phyloP scores from a whole-genome alignment of 2,329 filamentous ascomycete species.

The Allantophomopsis cytisporea region DNA sequence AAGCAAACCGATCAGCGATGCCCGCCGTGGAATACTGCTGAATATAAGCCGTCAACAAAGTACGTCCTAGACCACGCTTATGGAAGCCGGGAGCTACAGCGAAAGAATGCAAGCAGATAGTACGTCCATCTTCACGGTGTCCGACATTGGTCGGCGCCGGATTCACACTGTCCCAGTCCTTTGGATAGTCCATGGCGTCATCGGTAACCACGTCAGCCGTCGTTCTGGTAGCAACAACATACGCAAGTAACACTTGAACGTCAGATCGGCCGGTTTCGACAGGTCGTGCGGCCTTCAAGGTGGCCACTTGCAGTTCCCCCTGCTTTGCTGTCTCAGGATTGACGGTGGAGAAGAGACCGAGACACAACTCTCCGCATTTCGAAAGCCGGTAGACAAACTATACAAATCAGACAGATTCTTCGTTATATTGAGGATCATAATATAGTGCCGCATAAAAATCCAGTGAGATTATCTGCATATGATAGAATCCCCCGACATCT shows the following conservation, averaged over 20 bases:
- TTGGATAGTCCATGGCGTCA: constrained; percentile 60
- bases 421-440: too few species aligned
- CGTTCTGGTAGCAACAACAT: constrained; percentile 65
- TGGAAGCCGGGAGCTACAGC: constrained; percentile 68
- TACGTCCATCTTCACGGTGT: constrained; percentile 60
- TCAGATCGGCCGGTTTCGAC: constrained; percentile 46
- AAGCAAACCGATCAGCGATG: constrained; percentile 57
- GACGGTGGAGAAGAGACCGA: constrained; percentile 67
- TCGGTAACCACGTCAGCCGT: constrained; percentile 52
- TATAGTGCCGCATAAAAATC: too few species aligned
- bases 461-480: too few species aligned
- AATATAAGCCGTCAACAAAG: constrained; percentile 63
- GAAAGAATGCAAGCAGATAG: constrained; percentile 71
- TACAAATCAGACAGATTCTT: neutral
- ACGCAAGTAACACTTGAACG: constrained; percentile 54
- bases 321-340: constrained; percentile 22
- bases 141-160: constrained; percentile 36
- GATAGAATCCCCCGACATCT: too few species aligned
- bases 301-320: constrained; percentile 32
- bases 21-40: constrained; percentile 60
- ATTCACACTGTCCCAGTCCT: constrained; percentile 43
- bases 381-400: constrained; percentile 68
- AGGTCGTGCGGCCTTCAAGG: constrained; percentile 36
- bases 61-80: constrained; percentile 57
- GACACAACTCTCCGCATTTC: constrained; percentile 60